A percentile compares a stretch with the other conserved stretches of the same genome.
These are phyloP conservation scores for Actinomucor elegans DNA, from an alignment of 371 early-diverging fungal genomes.

Conservation along the genomic window DNA sequence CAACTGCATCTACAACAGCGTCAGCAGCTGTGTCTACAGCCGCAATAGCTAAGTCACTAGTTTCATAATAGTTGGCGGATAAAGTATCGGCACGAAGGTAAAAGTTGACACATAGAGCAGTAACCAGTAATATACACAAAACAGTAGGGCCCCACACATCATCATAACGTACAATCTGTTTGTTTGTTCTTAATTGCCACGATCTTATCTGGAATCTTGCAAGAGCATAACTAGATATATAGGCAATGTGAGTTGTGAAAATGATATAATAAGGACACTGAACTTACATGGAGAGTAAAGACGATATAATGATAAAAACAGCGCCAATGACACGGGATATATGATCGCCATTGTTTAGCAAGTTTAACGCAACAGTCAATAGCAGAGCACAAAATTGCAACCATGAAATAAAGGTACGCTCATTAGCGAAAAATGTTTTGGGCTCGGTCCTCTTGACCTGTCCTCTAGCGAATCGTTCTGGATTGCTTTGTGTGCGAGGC, in stretches of 20 bases:
- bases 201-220: constrained; percentile 27
- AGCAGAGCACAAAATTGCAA: constrained; percentile 70
- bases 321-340: constrained; percentile 35
- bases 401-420: constrained; percentile 89
- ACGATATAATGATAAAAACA: constrained; percentile 25
- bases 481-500: constrained; percentile 6
- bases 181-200: constrained; percentile 25
- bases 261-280: too few species aligned
- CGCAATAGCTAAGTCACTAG: neutral
- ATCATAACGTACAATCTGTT: constrained; percentile 24
- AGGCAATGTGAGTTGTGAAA: too few species aligned
- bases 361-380: constrained; percentile 66
- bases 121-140: constrained; percentile 28
- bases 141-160: constrained; percentile 34
- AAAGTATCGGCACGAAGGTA: constrained; percentile 23
- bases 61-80: constrained; percentile 3
- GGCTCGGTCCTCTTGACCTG: constrained; percentile 28
- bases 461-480: neutral
- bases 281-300: constrained; percentile 30
- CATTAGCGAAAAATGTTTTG: constrained; percentile 87
- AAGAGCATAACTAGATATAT: constrained; percentile 28
- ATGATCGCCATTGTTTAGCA: constrained; percentile 68
- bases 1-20: neutral
- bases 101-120: constrained; percentile 29
- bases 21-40: neutral